Conservation (phyloP, 352 stramenopile species). For the Plasmopara viticola region DNA sequence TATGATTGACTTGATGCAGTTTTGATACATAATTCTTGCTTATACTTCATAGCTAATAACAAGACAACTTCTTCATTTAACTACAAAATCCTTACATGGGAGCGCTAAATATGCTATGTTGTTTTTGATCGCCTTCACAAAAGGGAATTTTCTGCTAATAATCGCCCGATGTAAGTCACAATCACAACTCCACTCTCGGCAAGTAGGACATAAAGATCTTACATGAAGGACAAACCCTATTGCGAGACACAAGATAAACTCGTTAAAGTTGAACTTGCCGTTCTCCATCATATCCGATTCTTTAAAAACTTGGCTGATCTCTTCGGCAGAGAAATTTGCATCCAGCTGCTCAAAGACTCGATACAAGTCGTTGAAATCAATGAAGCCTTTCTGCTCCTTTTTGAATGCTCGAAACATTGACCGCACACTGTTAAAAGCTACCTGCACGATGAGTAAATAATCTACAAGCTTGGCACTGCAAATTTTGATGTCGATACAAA, state of each 20-base stretch:
- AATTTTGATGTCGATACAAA: constrained; percentile 8
- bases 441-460: constrained; percentile 11
- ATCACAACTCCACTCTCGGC: neutral
- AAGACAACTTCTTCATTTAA: neutral
- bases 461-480: neutral
- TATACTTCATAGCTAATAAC: neutral
- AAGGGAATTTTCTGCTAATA: constrained; percentile 63
- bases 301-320: constrained; percentile 68
- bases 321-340: constrained; percentile 62
- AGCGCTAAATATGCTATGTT: constrained; percentile 77
- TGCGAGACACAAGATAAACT: constrained; percentile 83
- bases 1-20: constrained; percentile 27
- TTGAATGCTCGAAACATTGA: constrained; percentile 64
- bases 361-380: constrained; percentile 67
- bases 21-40: neutral
- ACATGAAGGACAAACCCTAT: constrained; percentile 85
- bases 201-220: constrained; percentile 7
- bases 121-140: constrained; percentile 42
- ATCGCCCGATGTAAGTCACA: neutral
- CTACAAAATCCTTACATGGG: constrained; percentile 36
- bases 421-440: constrained; percentile 75
- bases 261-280: constrained; percentile 77
- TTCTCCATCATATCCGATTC: constrained; percentile 83
- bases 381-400: constrained; percentile 61
- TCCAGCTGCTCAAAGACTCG: constrained; percentile 70